Evolutionary conservation across 2,329 filamentous ascomycete genomes (phyloP), one percentile per base, ranked within the genome.

Genomic region (Ophiostoma piceae): DNA sequence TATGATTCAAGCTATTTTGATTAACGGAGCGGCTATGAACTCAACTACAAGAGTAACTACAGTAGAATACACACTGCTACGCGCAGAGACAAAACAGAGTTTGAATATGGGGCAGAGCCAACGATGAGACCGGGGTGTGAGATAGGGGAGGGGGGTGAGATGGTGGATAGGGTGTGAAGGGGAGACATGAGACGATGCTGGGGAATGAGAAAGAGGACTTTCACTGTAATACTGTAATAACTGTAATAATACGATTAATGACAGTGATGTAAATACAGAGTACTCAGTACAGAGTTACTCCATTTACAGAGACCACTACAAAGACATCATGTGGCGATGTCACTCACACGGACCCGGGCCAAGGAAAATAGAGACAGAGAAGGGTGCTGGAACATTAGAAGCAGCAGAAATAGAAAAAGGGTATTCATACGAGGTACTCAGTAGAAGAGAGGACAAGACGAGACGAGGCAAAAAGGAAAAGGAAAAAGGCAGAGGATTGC

Each of bases 101-200:
- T 67, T 35, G 43, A 39, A 67, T 67, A 67, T 57, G 67, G 39
- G 39, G 68, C 51, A 57, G 19, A 6, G 32, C 62, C 37, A 54
- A 26, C 39, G 37, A 43, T 41, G 57, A 66, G 62, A 65, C 39
- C 29, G 68, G 68, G 68, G 68, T 47, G 65, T 66, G 65, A 41
- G 65, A 65, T 65, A 41, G 62, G 62, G 62, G 60, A 16, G 60
- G 11, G 62, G 19, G 19, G 32, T 39, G 19, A 39, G 62, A 26
- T 65, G 62, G 19, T 62, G 57, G 51, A 57, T 32, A 14, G 22
- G 22, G 54, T 26, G 54, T 26, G 51, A 29, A 16, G 22, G 19
- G 51, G 26, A n/a, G 29, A 37, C 3, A 22, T 5, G 51, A 29
- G 37, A 66, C 1, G 65, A 26, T 62, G 37, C n/a, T 29, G 29